These are phyloP conservation scores for Zygoascus bituminiphila DNA, from an alignment of 805 yeast genomes.

Conservation along the genomic window DNA sequence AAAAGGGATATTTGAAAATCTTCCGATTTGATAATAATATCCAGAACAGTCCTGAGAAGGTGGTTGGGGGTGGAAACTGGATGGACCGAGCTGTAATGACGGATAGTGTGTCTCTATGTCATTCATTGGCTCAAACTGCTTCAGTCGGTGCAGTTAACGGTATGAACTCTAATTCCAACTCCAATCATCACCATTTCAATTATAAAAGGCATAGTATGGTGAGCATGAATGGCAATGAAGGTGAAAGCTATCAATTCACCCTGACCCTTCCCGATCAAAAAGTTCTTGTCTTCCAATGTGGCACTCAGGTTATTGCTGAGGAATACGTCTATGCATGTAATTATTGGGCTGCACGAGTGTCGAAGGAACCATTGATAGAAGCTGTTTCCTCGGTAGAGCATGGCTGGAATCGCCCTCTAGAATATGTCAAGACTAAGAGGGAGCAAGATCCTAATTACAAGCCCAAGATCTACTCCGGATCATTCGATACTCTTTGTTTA, in stretches of 20 bases:
- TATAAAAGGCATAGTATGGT: background rate
- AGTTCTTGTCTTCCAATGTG: conserved; percentile 51
- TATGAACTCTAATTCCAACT: background rate
- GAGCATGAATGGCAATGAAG: conserved; percentile 10
- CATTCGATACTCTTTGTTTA: conserved; percentile 15
- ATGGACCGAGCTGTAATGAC: conserved; percentile 40
- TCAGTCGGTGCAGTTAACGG: conserved; percentile 13
- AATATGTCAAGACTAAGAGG: background rate
- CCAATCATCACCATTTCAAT: background rate
- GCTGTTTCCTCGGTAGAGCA: conserved; percentile 65
- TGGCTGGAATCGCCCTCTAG: conserved; percentile 50
- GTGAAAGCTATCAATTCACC: conserved; percentile 39
- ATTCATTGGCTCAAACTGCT: conserved; percentile 33
- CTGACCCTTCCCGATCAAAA: conserved; percentile 42
- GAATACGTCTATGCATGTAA: conserved; percentile 71
- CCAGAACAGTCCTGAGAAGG: background rate
- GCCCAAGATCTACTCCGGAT: conserved; percentile 6
- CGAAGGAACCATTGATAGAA: conserved; percentile 66
- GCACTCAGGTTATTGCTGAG: conserved; percentile 55
- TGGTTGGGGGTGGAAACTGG: conserved; percentile 60
- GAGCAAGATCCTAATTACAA: background rate
- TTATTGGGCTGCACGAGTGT: conserved; percentile 82
- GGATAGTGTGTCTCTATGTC: conserved; percentile 44
- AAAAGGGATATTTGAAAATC: conserved; percentile 47
- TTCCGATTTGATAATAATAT: conserved; percentile 16